Evolutionary conservation across 768 basidiomycete genomes (phyloP).

Genomic region (Serendipita sp.): DNA sequence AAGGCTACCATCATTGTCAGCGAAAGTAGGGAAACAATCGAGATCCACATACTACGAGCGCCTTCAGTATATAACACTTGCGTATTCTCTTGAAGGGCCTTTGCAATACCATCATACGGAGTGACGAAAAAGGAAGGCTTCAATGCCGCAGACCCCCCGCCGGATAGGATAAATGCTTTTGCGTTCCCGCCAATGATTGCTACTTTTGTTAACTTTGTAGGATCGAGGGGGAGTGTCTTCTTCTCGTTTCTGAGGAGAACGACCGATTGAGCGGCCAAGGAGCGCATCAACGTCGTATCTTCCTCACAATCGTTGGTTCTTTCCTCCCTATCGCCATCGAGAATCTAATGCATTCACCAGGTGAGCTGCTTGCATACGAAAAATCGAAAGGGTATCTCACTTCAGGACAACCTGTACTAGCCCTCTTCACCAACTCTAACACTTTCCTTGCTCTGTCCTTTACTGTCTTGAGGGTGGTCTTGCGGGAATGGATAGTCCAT

Average conservation of each 20-base stretch:
- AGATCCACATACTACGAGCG: constrained; percentile 33
- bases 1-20: constrained; percentile 29
- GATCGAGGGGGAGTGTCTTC: constrained; percentile 34
- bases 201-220: constrained; percentile 39
- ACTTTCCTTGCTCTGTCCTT: constrained; percentile 53
- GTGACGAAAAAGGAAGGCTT: constrained; percentile 62
- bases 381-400: constrained; percentile 28
- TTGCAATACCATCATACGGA: constrained; percentile 60
- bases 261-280: constrained; percentile 51
- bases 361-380: background rate
- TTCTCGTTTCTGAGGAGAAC: constrained; percentile 60
- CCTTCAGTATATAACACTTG: constrained; percentile 55
- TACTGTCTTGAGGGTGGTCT: constrained; percentile 46
- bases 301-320: constrained; percentile 13
- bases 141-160: constrained; percentile 58
- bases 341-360: background rate
- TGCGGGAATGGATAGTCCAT: constrained; percentile 28
- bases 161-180: constrained; percentile 43
- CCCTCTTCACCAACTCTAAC: constrained; percentile 48
- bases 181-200: constrained; percentile 65
- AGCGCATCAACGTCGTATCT: constrained; percentile 35
- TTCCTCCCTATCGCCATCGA: constrained; percentile 44
- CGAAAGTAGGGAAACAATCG: background rate
- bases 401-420: constrained; percentile 47
- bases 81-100: constrained; percentile 34